Conservation (phyloP, 306 rosid genomes). For the Trichosanthes cucumerina region DNA sequence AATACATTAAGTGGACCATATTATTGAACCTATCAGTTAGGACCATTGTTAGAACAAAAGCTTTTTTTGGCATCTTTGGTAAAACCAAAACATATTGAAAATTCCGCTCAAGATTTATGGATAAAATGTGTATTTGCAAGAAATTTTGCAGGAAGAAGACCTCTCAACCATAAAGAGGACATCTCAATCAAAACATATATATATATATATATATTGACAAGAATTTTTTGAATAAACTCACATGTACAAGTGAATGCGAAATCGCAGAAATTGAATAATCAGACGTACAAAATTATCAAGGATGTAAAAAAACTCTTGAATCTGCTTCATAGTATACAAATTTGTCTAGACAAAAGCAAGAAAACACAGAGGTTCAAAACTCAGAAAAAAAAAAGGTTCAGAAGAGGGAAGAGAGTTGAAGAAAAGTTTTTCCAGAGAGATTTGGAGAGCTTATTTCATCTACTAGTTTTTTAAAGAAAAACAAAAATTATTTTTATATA, state of each 20-base stretch:
- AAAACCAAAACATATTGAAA: not conserved
- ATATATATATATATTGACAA: too few relatives aligned
- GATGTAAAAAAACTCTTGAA: too few relatives aligned
- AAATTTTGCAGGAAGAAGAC: not conserved
- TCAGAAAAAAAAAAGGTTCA: too few relatives aligned
- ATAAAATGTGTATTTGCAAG: not conserved
- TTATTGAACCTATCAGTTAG: not conserved
- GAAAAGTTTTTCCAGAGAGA: too few relatives aligned
- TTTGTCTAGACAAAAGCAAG: too few relatives aligned
- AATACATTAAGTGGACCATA: not conserved
- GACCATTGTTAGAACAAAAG: not conserved
- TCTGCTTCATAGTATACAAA: too few relatives aligned
- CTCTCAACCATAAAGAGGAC: not conserved
- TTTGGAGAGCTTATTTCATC: too few relatives aligned
- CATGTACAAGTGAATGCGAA: not conserved
- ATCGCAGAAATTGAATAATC: not conserved
- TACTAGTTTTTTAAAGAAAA: too few relatives aligned
- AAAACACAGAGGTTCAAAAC: too few relatives aligned
- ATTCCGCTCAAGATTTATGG: not conserved
- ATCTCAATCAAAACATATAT: too few relatives aligned
- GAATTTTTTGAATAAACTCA: not conserved
- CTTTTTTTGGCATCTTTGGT: not conserved
- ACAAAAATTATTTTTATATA: too few relatives aligned
- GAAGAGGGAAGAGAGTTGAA: not conserved
- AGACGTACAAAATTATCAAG: not conserved